phyloP scores from a whole-genome alignment of 257 asterid genomes.

The Solanum sitiens region DNA sequence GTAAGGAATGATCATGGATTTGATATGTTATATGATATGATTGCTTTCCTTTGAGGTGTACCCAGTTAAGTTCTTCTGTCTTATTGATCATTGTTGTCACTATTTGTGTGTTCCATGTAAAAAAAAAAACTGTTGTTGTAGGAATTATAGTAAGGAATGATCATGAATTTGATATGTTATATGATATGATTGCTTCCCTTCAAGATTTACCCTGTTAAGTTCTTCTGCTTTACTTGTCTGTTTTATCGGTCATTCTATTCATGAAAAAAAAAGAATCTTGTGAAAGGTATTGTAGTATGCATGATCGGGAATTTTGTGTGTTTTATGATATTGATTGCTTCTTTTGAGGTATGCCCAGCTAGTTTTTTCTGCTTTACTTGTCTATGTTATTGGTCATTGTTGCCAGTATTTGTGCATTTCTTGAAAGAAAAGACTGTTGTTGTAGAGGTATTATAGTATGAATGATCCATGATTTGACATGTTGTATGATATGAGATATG shows the following conservation, averaged over 20 bases:
- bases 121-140: background rate
- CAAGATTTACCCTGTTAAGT: background rate
- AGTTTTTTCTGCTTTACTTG: background rate
- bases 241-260: background rate
- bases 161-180: background rate
- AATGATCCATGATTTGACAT: background rate
- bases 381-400: background rate
- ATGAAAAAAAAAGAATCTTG: background rate
- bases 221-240: background rate
- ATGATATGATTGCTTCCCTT: background rate
- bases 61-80: background rate
- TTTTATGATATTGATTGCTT: background rate
- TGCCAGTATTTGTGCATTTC: background rate
- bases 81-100: background rate
- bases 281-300: background rate
- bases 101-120: background rate
- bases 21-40: background rate
- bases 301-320: background rate
- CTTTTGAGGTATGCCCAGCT: background rate
- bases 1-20: background rate
- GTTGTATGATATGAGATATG: background rate
- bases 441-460: background rate
- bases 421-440: background rate
- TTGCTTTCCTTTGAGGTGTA: background rate
- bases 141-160: background rate